Percentiles rank a stretch among this genome's conserved stretches.
Evolutionary conservation across 2,329 filamentous ascomycete species (phyloP).

Genomic region (Aureobasidium sp.): DNA sequence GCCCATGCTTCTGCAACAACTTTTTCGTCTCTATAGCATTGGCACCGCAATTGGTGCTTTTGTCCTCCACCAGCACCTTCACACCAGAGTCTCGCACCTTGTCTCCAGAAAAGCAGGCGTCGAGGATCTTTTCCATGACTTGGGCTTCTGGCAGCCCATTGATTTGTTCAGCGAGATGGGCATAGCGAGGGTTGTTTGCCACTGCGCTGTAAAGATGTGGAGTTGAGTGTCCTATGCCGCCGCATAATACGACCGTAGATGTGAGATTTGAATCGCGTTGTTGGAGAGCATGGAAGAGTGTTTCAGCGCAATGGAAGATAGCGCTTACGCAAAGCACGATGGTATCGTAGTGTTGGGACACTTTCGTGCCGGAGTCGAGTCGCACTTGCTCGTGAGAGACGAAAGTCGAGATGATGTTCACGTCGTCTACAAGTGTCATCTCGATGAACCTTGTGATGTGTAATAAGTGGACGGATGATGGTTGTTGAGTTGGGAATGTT

Average conservation of each 20-base stretch:
- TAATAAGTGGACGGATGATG: too few relatives aligned
- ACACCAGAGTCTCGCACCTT: constrained; percentile 21
- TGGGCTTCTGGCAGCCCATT: constrained; percentile 31
- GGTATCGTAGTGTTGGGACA: constrained; percentile 18
- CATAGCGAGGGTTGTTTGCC: constrained; percentile 23
- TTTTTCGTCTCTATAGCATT: constrained; percentile 32
- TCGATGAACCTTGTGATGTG: neutral
- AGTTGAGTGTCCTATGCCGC: constrained; percentile 39
- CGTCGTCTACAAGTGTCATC: constrained; percentile 14
- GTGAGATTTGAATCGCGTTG: constrained; percentile 21
- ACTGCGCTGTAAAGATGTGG: constrained; percentile 34
- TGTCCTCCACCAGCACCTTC: constrained; percentile 32
- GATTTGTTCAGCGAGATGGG: constrained; percentile 20
- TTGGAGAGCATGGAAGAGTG: constrained; percentile 27
- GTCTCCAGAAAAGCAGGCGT: constrained; percentile 21
- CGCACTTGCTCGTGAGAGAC: constrained; percentile 23
- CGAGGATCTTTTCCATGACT: constrained; percentile 30
- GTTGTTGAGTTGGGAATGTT: neutral
- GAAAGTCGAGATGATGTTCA: constrained; percentile 25
- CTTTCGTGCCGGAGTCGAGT: neutral
- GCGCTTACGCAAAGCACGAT: constrained; percentile 34
- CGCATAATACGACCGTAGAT: constrained; percentile 33
- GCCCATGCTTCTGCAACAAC: constrained; percentile 25
- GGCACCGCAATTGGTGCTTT: constrained; percentile 39
- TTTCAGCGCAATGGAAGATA: constrained; percentile 28